These are phyloP conservation scores for Megacollybia platyphylla DNA, from an alignment of 1,284 basidiomycete genomes.

Conservation along the genomic window DNA sequence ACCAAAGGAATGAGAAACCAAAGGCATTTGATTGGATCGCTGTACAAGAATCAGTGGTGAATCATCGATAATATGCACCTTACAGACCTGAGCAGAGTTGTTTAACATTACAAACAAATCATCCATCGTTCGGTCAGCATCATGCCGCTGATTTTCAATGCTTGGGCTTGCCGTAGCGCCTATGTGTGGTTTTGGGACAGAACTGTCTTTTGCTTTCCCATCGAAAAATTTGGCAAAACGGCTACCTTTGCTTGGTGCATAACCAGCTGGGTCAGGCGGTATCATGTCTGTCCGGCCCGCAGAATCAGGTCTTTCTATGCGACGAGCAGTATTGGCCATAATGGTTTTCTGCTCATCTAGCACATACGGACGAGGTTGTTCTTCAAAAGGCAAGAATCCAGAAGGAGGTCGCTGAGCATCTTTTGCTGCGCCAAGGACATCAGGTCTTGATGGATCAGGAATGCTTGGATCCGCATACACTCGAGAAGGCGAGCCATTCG, in stretches of 20 bases:
- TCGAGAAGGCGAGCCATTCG: conserved; percentile 9
- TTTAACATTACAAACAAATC: conserved; percentile 67
- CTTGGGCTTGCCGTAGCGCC: conserved; percentile 21
- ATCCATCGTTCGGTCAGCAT: conserved; percentile 50
- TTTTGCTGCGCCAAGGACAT: neutral
- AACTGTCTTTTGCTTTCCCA: conserved; percentile 42
- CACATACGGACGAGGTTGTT: conserved; percentile 17
- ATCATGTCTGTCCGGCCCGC: conserved; percentile 1
- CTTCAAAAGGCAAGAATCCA: conserved; percentile 49
- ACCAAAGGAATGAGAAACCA: conserved; percentile 12
- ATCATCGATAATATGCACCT: neutral
- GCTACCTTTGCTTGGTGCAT: conserved; percentile 51
- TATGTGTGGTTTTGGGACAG: conserved; percentile 23
- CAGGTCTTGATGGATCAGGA: neutral
- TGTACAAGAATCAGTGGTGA: conserved; percentile 7
- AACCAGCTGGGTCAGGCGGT: conserved; percentile 18
- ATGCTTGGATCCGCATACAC: conserved; percentile 7
- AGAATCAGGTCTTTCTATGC: conserved; percentile 17
- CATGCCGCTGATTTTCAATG: conserved; percentile 22
- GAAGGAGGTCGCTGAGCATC: conserved; percentile 11
- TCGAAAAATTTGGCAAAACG: conserved; percentile 78
- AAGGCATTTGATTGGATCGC: conserved; percentile 12
- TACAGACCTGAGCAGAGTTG: conserved; percentile 45
- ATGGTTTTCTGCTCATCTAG: conserved; percentile 20
- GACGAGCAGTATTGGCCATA: conserved; percentile 24